Conservation (phyloP, 2,329 filamentous ascomycete genomes). For the Colletotrichum ledebouriae region DNA sequence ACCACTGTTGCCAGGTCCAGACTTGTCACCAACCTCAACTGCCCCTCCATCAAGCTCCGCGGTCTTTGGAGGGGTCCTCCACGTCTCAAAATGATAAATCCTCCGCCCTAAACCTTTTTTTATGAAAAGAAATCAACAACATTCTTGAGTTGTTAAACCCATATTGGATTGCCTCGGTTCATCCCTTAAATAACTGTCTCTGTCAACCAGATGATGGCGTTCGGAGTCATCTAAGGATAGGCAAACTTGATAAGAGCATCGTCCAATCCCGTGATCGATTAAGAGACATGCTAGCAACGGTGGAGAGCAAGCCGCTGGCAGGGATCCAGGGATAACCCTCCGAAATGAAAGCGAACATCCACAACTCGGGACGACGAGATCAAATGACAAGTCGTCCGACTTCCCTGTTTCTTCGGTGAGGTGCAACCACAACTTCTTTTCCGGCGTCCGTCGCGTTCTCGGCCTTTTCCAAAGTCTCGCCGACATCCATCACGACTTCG, state of each 20-base stretch:
- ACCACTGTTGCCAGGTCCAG: no score
- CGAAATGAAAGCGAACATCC: constrained; percentile 26
- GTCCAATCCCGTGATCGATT: neutral
- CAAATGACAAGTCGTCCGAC: constrained; percentile 26
- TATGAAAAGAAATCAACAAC: neutral
- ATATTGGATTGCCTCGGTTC: neutral
- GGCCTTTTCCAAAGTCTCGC: constrained; percentile 7
- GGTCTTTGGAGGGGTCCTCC: constrained; percentile 22
- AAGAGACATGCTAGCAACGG: constrained; percentile 14
- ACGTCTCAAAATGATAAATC: neutral
- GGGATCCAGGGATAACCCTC: constrained; percentile 36
- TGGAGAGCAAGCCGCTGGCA: constrained; percentile 28
- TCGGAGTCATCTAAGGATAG: neutral
- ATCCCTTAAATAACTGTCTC: neutral
- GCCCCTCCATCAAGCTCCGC: constrained; percentile 33
- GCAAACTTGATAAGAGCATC: neutral
- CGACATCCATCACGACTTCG: constrained; percentile 4
- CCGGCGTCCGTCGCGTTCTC: neutral
- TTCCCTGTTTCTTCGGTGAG: neutral
- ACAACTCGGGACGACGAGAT: constrained; percentile 1
- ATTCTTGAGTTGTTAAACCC: neutral
- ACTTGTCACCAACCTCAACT: constrained; percentile 30
- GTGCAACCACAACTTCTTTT: neutral
- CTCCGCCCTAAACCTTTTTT: neutral
- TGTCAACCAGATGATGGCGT: constrained; percentile 3